phyloP scores from a whole-genome alignment of 805 yeast species.

The Yarrowia osloensis region DNA sequence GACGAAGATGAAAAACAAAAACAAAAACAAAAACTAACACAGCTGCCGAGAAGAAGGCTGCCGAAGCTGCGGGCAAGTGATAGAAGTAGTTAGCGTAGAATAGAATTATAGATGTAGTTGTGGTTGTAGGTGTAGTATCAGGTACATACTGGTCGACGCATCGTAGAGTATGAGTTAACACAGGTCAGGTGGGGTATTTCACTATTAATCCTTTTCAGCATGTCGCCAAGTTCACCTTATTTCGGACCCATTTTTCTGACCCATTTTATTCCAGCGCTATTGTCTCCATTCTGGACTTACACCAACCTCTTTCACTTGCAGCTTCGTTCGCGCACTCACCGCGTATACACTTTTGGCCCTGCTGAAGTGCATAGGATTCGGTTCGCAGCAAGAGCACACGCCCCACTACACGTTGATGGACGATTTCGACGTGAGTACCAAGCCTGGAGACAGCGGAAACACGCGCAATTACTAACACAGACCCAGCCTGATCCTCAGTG shows the following conservation, averaged over 20 bases:
- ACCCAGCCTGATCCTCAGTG: constrained; percentile 26
- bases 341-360: background rate
- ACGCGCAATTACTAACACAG: constrained; percentile 3
- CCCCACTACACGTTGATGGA: background rate
- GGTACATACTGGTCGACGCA: background rate
- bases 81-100: constrained; percentile 20
- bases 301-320: background rate
- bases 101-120: constrained; percentile 1
- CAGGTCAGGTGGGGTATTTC: no score
- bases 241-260: no score
- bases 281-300: background rate
- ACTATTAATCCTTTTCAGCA: no score
- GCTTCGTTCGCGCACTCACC: background rate
- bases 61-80: constrained; percentile 32
- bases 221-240: background rate
- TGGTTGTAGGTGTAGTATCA: background rate
- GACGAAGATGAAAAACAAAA: no score
- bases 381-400: background rate
- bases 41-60: constrained; percentile 31
- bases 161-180: background rate
- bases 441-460: background rate
- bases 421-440: constrained; percentile 17
- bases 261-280: background rate
- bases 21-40: no score
- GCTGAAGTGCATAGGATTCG: background rate